phyloP scores from a whole-genome alignment of 2,329 filamentous ascomycete species.

The Aspergillus fijiensis region DNA sequence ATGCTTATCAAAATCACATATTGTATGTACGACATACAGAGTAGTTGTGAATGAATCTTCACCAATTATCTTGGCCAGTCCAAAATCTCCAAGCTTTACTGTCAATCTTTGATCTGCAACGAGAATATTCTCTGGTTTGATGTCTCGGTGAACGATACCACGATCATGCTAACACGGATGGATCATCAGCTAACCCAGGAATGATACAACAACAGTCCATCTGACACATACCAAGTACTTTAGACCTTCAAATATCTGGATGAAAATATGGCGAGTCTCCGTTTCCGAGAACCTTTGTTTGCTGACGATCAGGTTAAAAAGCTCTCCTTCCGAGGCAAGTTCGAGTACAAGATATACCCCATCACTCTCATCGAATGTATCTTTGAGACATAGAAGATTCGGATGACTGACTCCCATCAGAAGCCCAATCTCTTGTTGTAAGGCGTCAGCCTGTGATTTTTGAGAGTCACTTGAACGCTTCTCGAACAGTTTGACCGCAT shows the following conservation, averaged over 20 bases:
- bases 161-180: slow-evolving; percentile 72
- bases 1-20: background rate
- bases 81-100: slow-evolving; percentile 94
- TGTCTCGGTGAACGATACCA: slow-evolving; percentile 95
- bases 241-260: slow-evolving; percentile 86
- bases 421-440: slow-evolving; percentile 95
- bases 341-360: slow-evolving; percentile 91
- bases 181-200: background rate
- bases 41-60: slow-evolving; percentile 98
- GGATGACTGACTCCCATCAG: slow-evolving; percentile 97
- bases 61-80: slow-evolving; percentile 95
- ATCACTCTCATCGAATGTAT: slow-evolving; percentile 88
- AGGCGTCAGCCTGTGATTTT: slow-evolving; percentile 74
- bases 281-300: slow-evolving; percentile 83
- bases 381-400: slow-evolving; percentile 87
- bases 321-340: slow-evolving; percentile 84
- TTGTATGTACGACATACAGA: slow-evolving; percentile 53
- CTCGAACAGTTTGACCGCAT: slow-evolving; percentile 92
- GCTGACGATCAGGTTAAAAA: slow-evolving; percentile 93
- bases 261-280: slow-evolving; percentile 82
- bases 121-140: slow-evolving; percentile 96
- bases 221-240: slow-evolving; percentile 77
- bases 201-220: background rate
- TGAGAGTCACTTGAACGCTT: slow-evolving; percentile 81
- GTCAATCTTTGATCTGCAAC: slow-evolving; percentile 79